Evolutionary conservation across 2,329 filamentous ascomycete species (phyloP).

Genomic region (Nectriaceae sp.): DNA sequence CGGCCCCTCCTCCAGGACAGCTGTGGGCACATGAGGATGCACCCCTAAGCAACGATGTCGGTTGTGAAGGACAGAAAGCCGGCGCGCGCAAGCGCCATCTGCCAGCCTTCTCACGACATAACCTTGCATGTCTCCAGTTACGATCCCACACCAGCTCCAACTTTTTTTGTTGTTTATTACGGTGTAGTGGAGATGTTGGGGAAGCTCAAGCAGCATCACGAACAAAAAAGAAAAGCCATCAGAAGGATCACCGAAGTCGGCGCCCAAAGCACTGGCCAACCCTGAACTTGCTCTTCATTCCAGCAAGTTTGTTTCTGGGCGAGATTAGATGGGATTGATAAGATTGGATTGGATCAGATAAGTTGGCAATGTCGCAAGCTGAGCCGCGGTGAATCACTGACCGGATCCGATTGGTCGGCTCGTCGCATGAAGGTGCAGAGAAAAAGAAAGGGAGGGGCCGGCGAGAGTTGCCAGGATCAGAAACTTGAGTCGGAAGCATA

Average conservation of each 20-base stretch:
- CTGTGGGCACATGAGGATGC: no score
- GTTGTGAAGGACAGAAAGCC: no score
- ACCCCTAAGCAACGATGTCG: no score
- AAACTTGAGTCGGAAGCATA: no score
- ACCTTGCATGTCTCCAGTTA: no score
- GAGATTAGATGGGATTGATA: conserved; percentile 35
- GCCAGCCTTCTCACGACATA: background rate
- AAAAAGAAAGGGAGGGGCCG: background rate
- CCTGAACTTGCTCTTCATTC: background rate
- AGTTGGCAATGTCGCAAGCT: background rate
- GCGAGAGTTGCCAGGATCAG: no score
- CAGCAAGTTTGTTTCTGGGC: conserved; percentile 8
- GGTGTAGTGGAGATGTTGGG: background rate
- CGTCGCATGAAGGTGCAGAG: background rate
- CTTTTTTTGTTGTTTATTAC: no score
- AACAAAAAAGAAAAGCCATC: background rate
- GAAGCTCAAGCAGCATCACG: no score
- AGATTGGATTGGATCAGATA: conserved; percentile 21
- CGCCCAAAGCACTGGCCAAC: background rate
- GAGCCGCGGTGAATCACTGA: background rate
- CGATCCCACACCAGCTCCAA: no score
- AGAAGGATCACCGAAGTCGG: background rate
- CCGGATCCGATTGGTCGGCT: background rate
- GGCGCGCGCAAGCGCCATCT: no score
- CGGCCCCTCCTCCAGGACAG: no score